These are phyloP conservation scores for Arthrobotrys sinensis DNA, from an alignment of 2,329 filamentous ascomycete species.

Conservation along the genomic window DNA sequence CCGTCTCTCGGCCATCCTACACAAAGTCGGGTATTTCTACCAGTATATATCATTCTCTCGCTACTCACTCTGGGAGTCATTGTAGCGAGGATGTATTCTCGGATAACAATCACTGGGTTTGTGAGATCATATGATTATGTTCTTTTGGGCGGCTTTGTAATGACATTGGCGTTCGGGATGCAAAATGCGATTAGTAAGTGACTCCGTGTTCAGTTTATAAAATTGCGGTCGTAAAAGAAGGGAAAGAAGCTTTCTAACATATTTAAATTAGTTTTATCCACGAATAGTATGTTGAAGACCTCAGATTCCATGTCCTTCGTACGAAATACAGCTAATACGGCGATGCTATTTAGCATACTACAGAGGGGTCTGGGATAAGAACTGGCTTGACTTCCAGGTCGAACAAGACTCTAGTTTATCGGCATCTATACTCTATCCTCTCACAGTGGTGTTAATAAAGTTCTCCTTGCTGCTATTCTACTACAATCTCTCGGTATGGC, in stretches of 20 bases:
- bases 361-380: conserved; percentile 44
- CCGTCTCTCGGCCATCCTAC: conserved; percentile 41
- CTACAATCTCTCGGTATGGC: conserved; percentile 39
- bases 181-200: conserved; percentile 48
- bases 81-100: conserved; percentile 34
- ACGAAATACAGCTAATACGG: not conserved
- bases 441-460: conserved; percentile 42
- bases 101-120: conserved; percentile 31
- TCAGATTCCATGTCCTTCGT: not conserved
- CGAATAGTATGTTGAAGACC: conserved; percentile 7
- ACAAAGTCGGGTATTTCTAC: conserved; percentile 25
- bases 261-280: conserved; percentile 28
- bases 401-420: conserved; percentile 43
- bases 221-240: no score
- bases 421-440: conserved; percentile 36
- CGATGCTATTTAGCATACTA: conserved; percentile 21
- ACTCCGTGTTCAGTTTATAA: not conserved
- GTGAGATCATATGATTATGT: conserved; percentile 46
- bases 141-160: conserved; percentile 23
- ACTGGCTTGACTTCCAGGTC: conserved; percentile 40
- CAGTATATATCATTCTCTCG: conserved; percentile 31
- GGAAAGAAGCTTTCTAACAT: conserved; percentile 5
- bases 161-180: conserved; percentile 41
- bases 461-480: conserved; percentile 40
- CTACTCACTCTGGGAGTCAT: conserved; percentile 27